phyloP scores from a whole-genome alignment of 2,329 filamentous ascomycete species.

The Aureobasidium mangrovei region DNA sequence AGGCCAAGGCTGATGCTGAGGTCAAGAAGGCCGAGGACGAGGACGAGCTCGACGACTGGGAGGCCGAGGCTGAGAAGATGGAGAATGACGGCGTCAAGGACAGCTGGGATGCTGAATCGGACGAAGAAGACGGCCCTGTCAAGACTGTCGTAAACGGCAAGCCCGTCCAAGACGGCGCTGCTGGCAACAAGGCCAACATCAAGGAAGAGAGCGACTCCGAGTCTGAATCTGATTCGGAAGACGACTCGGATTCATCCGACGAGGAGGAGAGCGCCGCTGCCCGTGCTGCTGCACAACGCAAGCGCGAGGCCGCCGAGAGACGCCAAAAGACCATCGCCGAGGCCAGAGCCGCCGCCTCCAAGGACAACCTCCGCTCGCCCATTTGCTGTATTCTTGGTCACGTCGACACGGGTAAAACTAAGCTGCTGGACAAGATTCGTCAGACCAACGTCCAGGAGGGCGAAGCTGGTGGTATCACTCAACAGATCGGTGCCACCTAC shows the following conservation, averaged over 20 bases:
- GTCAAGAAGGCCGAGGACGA: conserved; percentile 54
- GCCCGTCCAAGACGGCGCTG: conserved; percentile 22
- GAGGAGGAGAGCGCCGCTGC: conserved; percentile 67
- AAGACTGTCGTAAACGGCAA: conserved; percentile 31
- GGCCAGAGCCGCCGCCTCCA: conserved; percentile 80
- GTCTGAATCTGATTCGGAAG: conserved; percentile 41
- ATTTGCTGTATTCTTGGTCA: conserved; percentile 99
- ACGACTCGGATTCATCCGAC: conserved; percentile 44
- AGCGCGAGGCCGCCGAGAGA: conserved; percentile 80
- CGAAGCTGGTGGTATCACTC: conserved; percentile 97
- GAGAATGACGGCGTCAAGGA: conserved; percentile 79
- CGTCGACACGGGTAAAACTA: conserved; percentile 99
- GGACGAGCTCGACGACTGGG: conserved; percentile 73
- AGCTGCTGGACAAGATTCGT: conserved; percentile 94
- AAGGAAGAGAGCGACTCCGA: conserved; percentile 21
- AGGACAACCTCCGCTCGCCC: conserved; percentile 89
- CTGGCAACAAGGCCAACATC: conserved; percentile 21
- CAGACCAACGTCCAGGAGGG: conserved; percentile 98
- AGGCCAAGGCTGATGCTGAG: conserved; percentile 60
- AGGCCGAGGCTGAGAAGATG: conserved; percentile 65
- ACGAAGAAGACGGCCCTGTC: conserved; percentile 50
- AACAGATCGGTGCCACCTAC: conserved; percentile 98
- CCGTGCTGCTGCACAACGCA: conserved; percentile 64
- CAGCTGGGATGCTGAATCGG: conserved; percentile 84
- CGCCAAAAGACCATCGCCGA: conserved; percentile 86